Evolutionary conservation across 2,329 filamentous ascomycete genomes (phyloP), one percentile per base, ranked within the genome.

Genomic region (Kalmusia sp.): DNA sequence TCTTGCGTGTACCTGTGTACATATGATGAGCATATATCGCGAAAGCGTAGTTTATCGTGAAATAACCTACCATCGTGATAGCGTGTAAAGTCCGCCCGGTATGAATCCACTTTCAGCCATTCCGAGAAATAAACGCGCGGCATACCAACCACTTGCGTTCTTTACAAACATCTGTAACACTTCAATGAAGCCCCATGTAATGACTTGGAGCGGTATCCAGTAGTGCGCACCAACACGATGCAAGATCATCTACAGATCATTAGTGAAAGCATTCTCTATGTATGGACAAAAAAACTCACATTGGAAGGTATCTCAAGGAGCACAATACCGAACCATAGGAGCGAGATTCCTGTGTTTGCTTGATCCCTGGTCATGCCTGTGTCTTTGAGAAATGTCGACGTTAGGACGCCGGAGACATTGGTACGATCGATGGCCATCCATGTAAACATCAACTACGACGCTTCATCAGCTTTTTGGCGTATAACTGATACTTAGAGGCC

Each of bases 131-230:
- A 59, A 22, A 1, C 56, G 51, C 8, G 44, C 37, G 4, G 43
- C 33, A 15, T 52, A 50, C 21, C 38, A 53, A 1, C 22, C 33
- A 15, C 11, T 19, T 39, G 38, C 15, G 34, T 51, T 53, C 19
- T 27, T 52, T 9, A 31, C 31, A 48, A 68, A 73, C 24, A 61
- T 65, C 45, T 76, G 71, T 8, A 70, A 61, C 8, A 64, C 67
- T 15, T 64, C 63, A 15, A 74, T 64, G 3, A 67, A 48, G 4
- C 72, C 76, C 72, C 76, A 76, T 14, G 68, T 57, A 19, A 72
- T 37, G 19, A 76, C 65, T 55, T 76, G 71, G 2, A 49, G 41
- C 0, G 70, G 60, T 1, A 74, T 51, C 64, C 68, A 75, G 39
- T 50, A 59, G 30, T 60, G 59, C 3, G 73, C 64, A 4, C 71